These are phyloP conservation scores for Groenewaldozyma tartarivorans DNA, from an alignment of 805 yeast species.

Conservation along the genomic window DNA sequence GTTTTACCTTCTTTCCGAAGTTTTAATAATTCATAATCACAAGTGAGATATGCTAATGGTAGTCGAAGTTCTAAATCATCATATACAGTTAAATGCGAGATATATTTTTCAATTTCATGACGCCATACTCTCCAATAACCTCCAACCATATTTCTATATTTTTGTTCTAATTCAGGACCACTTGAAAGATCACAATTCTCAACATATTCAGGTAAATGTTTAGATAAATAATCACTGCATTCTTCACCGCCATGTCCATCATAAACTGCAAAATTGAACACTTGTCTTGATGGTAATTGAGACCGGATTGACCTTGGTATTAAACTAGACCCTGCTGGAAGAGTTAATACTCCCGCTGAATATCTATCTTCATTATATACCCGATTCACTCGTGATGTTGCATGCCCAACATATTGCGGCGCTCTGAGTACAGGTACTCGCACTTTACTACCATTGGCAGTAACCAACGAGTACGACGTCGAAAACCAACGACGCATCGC, in stretches of 20 bases:
- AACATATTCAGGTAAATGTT: conserved; percentile 43
- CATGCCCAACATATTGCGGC: conserved; percentile 74
- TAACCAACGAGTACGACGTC: conserved; percentile 6
- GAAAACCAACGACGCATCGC: conserved; percentile 41
- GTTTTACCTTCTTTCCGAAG: conserved; percentile 26
- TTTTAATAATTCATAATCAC: conserved; percentile 53
- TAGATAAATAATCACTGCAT: conserved; percentile 53
- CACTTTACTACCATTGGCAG: conserved; percentile 21
- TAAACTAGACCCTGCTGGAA: conserved; percentile 29
- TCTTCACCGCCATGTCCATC: conserved; percentile 94
- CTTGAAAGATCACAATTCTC: conserved; percentile 35
- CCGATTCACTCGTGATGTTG: conserved; percentile 65
- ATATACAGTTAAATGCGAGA: conserved; percentile 20
- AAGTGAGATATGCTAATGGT: conserved; percentile 52
- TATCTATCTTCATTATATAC: conserved; percentile 73
- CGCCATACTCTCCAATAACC: conserved; percentile 83
- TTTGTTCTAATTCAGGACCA: conserved; percentile 37
- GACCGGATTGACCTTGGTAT: conserved; percentile 21
- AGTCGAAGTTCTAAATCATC: conserved; percentile 57
- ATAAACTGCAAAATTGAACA: conserved; percentile 66
- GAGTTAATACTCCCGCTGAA: conserved; percentile 50
- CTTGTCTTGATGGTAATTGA: conserved; percentile 23
- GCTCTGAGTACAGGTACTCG: conserved; percentile 51
- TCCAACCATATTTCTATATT: conserved; percentile 53
- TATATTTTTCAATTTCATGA: conserved; percentile 34